Base-by-base conservation (phyloP, 495 filamentous ascomycete species). In the Entonaema liquescens region DNA sequence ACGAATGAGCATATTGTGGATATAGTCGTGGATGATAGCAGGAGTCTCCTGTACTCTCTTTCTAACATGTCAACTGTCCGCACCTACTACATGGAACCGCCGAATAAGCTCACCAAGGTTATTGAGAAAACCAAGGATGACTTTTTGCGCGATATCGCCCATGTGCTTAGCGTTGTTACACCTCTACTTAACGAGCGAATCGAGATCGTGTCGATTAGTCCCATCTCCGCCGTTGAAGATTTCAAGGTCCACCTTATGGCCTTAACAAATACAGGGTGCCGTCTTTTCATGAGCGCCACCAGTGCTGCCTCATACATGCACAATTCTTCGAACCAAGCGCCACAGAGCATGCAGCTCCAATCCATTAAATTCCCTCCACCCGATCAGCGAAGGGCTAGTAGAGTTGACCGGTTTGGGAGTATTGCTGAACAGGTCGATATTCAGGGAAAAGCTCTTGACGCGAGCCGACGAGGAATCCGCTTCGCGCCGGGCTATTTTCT, bases 261-360 rank as follows among this genome's bases (percentile, higher is more conserved):
- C 2, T 91, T 92, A 12, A 98, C 95, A 2, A 89, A 90, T 28
- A 94, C 93, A 3, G 95, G 95, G 11, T 97, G 93, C 76, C 90
- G 95, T 17, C 87, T 99, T 21, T 98, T 93, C 74, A 83, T 98
- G 59, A 98, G 93, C 74, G 93, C 95, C 5, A 97, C 95, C 1
- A 90, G 90, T 42, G 87, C 92, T 6, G 90, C 90, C 53, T 89
- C 87, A 36, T 90, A 89, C 62, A 91, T 89, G 77, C 82, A 84
- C 5, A 81, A 86, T 12, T 82, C 87, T 26, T 84, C 89, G 23
- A 84, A 79, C 47, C 85, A 82, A 62, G 88, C 93, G 0, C 95
- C 96, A 3, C 95, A 91, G 55, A 98, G 93, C 80, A 98, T 99
- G 94, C 94, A 97, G 77, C 89, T 98, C 21, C 92, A 96, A 69